phyloP scores from a whole-genome alignment of 2,329 filamentous ascomycete species.

The Calonectria leucothoes region DNA sequence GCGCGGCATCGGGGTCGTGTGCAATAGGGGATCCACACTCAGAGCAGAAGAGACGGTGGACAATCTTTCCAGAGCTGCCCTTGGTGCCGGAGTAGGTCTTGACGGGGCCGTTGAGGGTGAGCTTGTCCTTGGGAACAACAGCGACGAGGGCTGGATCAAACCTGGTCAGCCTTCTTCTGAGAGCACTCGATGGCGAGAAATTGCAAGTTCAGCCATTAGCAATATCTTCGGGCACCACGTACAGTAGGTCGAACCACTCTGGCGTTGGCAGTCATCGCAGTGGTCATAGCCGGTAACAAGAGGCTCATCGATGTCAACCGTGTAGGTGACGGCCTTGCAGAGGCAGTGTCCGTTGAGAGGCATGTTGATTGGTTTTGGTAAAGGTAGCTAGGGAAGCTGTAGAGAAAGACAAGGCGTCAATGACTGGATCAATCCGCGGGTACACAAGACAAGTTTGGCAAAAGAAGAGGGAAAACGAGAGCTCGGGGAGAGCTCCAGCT shows the following conservation, averaged over 20 bases:
- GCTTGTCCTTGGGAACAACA: constrained; percentile 74
- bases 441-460: not conserved
- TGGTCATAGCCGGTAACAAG: constrained; percentile 74
- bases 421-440: not conserved
- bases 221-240: constrained; percentile 36
- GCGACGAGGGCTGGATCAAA: constrained; percentile 68
- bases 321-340: constrained; percentile 79
- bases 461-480: constrained; percentile 18
- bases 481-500: constrained; percentile 30
- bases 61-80: constrained; percentile 70
- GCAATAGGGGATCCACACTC: constrained; percentile 78
- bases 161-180: constrained; percentile 8
- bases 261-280: constrained; percentile 79
- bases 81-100: constrained; percentile 70
- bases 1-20: constrained; percentile 77
- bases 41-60: constrained; percentile 77
- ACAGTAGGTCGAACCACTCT: constrained; percentile 77
- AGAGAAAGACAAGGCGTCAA: constrained; percentile 9
- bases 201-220: not conserved
- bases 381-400: constrained; percentile 13
- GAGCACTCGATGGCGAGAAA: too few relatives aligned
- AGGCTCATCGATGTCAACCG: constrained; percentile 62
- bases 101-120: constrained; percentile 71
- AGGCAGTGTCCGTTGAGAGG: constrained; percentile 77
- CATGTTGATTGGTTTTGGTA: constrained; percentile 60